Percentiles rank a stretch among this genome's conserved stretches.
These are phyloP conservation scores for Aureobasidium musti DNA, from an alignment of 2,329 filamentous ascomycete genomes.

Conservation along the genomic window DNA sequence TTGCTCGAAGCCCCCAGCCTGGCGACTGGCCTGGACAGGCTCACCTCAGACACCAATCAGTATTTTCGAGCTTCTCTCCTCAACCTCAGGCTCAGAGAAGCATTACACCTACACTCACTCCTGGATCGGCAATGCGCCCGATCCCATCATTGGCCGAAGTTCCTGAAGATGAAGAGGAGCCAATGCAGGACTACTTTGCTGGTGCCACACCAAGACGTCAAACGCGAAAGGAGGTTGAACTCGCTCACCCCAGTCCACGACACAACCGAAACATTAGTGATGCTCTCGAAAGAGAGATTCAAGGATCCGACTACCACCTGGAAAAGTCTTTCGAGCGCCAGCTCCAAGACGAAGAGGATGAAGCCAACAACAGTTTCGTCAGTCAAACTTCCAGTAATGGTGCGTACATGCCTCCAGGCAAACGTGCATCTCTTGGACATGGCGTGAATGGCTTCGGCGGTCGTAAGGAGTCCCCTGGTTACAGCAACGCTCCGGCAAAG, in stretches of 20 bases:
- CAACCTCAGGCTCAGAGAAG: constrained; percentile 32
- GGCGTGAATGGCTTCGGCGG: constrained; percentile 3
- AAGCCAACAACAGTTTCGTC: constrained; percentile 45
- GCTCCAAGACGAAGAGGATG: constrained; percentile 66
- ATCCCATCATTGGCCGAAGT: constrained; percentile 65
- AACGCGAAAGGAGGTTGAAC: constrained; percentile 51
- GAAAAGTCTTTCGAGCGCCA: constrained; percentile 51
- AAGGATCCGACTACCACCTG: constrained; percentile 78
- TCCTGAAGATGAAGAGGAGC: constrained; percentile 71
- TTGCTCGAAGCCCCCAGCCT: constrained; percentile 13
- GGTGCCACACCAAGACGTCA: constrained; percentile 42
- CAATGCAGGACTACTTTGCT: constrained; percentile 30
- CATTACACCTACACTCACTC: constrained; percentile 53
- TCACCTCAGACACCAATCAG: constrained; percentile 31
- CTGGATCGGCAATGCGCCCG: constrained; percentile 44
- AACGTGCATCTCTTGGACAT: background rate
- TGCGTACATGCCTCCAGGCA: constrained; percentile 24
- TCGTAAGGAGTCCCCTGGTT: constrained; percentile 5
- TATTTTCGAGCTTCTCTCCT: constrained; percentile 35
- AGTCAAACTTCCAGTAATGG: constrained; percentile 17
- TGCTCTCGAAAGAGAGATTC: constrained; percentile 79
- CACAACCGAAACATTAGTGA: constrained; percentile 73
- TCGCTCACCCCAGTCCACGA: constrained; percentile 62
- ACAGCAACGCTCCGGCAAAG: background rate
- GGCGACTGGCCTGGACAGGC: constrained; percentile 27